Conservation (phyloP, 2,329 filamentous ascomycete species). For the Fusarium circinatum region DNA sequence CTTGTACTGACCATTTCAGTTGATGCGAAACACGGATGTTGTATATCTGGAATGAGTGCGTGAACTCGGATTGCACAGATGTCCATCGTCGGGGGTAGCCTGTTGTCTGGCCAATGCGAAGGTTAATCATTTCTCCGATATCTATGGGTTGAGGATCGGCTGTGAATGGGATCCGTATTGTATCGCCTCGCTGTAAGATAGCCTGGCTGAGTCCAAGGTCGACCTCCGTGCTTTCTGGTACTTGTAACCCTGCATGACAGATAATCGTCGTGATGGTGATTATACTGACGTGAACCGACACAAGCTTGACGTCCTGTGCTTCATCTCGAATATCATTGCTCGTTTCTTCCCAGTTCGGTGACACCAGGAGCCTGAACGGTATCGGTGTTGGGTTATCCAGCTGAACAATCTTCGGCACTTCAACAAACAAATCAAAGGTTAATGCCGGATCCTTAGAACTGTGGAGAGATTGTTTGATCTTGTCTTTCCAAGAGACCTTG, state of each 20-base stretch:
- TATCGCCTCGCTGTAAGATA: fast-evolving
- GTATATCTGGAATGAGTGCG: slow-evolving; percentile 39
- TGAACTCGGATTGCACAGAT: not conserved
- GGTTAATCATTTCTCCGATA: slow-evolving; percentile 7
- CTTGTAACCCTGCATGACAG: not conserved
- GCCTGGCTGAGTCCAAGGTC: not conserved
- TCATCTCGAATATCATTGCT: slow-evolving; percentile 23
- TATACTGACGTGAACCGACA: slow-evolving; percentile 2
- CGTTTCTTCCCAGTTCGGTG: slow-evolving; percentile 18
- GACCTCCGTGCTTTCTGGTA: not conserved
- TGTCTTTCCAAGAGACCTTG: slow-evolving; percentile 47
- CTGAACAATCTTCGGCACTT: slow-evolving; percentile 45
- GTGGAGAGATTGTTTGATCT: slow-evolving; percentile 46
- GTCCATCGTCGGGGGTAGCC: not conserved
- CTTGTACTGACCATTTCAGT: slow-evolving; percentile 27
- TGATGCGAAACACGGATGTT: slow-evolving; percentile 41
- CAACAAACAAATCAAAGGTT: slow-evolving; percentile 40
- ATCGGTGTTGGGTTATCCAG: slow-evolving; percentile 40
- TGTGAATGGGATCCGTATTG: slow-evolving; percentile 6
- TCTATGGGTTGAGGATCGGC: not conserved
- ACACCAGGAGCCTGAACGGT: slow-evolving; percentile 33
- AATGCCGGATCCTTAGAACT: slow-evolving; percentile 49
- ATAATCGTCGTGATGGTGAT: not conserved
- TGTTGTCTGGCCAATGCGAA: not conserved
- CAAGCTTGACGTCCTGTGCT: slow-evolving; percentile 25